A percentile compares a stretch with the other conserved stretches of the same genome.
These are phyloP conservation scores for Halenospora varia DNA, from an alignment of 495 filamentous ascomycete genomes.

Conservation along the genomic window DNA sequence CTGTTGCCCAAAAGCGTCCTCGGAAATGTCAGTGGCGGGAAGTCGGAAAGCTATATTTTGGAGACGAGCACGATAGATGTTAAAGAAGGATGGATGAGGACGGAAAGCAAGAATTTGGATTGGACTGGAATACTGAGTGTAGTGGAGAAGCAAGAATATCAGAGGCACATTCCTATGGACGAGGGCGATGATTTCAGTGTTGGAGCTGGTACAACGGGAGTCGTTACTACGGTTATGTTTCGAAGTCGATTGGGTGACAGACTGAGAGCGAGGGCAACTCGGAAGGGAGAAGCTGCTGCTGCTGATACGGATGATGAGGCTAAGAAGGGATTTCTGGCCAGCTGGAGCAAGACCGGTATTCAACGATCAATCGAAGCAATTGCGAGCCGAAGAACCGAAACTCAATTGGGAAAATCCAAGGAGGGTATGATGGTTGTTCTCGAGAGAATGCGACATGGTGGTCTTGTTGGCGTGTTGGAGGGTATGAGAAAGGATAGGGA, in stretches of 20 bases:
- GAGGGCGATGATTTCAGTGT: constrained; percentile 29
- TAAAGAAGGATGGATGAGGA: constrained; percentile 82
- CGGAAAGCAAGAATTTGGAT: constrained; percentile 79
- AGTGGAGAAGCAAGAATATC: constrained; percentile 80
- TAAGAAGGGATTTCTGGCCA: constrained; percentile 60
- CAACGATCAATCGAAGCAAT: constrained; percentile 89
- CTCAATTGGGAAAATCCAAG: constrained; percentile 80
- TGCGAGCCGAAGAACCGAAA: constrained; percentile 75
- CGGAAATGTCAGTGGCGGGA: constrained; percentile 61
- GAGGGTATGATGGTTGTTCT: constrained; percentile 95
- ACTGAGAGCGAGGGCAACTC: constrained; percentile 43
- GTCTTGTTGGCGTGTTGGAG: constrained; percentile 81
- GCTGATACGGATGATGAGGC: constrained; percentile 45
- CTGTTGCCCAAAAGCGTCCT: constrained; percentile 66
- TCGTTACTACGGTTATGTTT: constrained; percentile 82
- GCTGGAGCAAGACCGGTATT: constrained; percentile 74
- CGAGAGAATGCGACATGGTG: constrained; percentile 74
- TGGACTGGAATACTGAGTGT: constrained; percentile 92
- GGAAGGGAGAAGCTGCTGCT: constrained; percentile 16
- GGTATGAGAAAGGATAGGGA: constrained; percentile 72
- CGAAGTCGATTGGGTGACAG: constrained; percentile 75
- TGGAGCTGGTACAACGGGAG: constrained; percentile 62
- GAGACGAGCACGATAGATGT: constrained; percentile 89
- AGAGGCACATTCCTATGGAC: constrained; percentile 16
- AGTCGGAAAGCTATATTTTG: constrained; percentile 80